Evolutionary conservation across 2,329 filamentous ascomycete genomes (phyloP).

Genomic region (Scytalidium lignicola): DNA sequence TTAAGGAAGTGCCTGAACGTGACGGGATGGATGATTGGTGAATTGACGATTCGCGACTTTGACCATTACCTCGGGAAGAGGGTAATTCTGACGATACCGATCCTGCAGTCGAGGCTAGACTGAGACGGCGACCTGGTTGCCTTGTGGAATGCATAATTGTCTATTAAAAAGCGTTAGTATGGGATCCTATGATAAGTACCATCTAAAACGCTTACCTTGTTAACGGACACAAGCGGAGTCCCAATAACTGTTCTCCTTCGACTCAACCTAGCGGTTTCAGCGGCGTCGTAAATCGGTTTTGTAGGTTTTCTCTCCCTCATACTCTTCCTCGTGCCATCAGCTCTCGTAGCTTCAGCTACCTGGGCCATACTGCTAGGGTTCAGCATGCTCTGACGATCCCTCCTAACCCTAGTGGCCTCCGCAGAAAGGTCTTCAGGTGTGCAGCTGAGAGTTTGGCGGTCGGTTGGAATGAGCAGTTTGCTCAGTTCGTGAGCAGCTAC

Average conservation of each 20-base stretch:
- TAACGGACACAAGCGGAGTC: constrained; percentile 39
- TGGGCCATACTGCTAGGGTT: constrained; percentile 31
- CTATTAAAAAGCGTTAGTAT: not conserved
- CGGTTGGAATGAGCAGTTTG: constrained; percentile 72
- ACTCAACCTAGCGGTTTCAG: constrained; percentile 35
- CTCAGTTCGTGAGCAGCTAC: constrained; percentile 78
- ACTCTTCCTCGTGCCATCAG: constrained; percentile 58
- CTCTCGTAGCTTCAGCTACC: constrained; percentile 20
- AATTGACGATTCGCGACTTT: constrained; percentile 25
- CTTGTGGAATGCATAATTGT: constrained; percentile 7
- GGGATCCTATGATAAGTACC: not conserved
- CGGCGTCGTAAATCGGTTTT: constrained; percentile 45
- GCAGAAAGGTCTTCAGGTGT: constrained; percentile 72
- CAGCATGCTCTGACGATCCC: constrained; percentile 58
- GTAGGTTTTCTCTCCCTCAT: constrained; percentile 64
- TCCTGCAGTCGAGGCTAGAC: constrained; percentile 37
- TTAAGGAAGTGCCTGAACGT: constrained; percentile 38
- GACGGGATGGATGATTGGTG: constrained; percentile 9
- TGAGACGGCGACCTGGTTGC: constrained; percentile 34
- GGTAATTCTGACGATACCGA: constrained; percentile 19
- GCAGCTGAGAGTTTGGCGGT: constrained; percentile 71
- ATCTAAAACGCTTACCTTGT: constrained; percentile 31
- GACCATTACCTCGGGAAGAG: constrained; percentile 10
- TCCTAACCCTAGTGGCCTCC: constrained; percentile 56
- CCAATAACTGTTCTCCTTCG: constrained; percentile 60